Evolutionary conservation across 495 filamentous ascomycete species (phyloP).

Genomic region (Letharia lupina): DNA sequence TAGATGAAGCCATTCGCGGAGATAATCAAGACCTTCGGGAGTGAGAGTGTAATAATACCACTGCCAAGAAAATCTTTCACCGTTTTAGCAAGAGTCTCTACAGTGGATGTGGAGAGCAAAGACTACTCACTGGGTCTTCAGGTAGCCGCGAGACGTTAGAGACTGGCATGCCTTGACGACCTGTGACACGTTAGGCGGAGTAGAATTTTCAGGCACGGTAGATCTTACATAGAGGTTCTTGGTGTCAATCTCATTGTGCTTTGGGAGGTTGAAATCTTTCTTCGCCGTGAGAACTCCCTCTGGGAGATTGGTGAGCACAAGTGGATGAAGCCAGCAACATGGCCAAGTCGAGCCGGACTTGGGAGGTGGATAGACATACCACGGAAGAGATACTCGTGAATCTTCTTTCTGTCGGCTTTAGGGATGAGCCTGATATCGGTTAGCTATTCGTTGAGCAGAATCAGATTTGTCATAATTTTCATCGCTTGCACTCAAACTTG

Average conservation of each 20-base stretch:
- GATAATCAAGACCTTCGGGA: slow-evolving; percentile 98
- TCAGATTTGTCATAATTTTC: not conserved
- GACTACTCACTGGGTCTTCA: slow-evolving; percentile 70
- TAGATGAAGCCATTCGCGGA: slow-evolving; percentile 99
- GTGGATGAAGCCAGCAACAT: slow-evolving; percentile 6
- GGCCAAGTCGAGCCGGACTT: not conserved
- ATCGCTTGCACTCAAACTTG: not conserved
- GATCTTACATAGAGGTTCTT: slow-evolving; percentile 78
- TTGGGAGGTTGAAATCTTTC: slow-evolving; percentile 93
- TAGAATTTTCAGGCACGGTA: not conserved
- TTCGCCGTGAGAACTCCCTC: slow-evolving; percentile 99
- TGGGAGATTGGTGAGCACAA: slow-evolving; percentile 30
- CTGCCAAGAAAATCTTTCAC: slow-evolving; percentile 80
- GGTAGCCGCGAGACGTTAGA: slow-evolving; percentile 89
- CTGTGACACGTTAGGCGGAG: slow-evolving; percentile 27
- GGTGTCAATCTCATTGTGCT: slow-evolving; percentile 92
- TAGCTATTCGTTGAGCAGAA: not conserved
- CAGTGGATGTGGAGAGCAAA: not conserved
- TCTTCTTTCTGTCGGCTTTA: slow-evolving; percentile 99
- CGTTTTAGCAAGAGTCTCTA: not conserved
- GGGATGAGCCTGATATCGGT: slow-evolving; percentile 73
- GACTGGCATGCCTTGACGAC: slow-evolving; percentile 99
- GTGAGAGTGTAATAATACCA: slow-evolving; percentile 99
- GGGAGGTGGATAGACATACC: slow-evolving; percentile 45
- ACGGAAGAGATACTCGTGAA: slow-evolving; percentile 99